Evolutionary conservation across 805 yeast species (phyloP).

Genomic region (Schizosaccharomyces octosporus): DNA sequence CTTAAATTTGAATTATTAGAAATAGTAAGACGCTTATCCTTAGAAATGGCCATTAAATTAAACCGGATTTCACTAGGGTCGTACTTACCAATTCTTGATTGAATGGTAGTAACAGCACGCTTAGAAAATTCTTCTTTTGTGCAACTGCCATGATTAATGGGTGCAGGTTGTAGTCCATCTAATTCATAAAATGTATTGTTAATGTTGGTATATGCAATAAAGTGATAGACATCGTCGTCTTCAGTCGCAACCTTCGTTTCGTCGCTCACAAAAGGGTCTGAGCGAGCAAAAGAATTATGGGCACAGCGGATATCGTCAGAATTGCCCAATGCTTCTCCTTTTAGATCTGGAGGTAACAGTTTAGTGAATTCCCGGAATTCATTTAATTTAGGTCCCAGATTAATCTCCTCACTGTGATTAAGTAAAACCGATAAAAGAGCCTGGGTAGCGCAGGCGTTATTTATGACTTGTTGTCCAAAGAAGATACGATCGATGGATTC

Average conservation of each 20-base stretch:
- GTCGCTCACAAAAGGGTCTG: constrained; percentile 27
- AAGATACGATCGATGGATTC: constrained; percentile 19
- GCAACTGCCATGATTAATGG: constrained; percentile 29
- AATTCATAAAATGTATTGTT: constrained; percentile 29
- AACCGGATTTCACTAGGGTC: constrained; percentile 28
- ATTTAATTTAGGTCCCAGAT: constrained; percentile 24
- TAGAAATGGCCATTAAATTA: constrained; percentile 28
- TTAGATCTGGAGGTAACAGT: constrained; percentile 18
- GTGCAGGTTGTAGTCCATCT: constrained; percentile 34
- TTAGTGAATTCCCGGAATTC: constrained; percentile 26
- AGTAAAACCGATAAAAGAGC: constrained; percentile 36
- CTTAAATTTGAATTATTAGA: constrained; percentile 20
- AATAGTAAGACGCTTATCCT: constrained; percentile 21
- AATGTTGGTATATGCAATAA: constrained; percentile 27
- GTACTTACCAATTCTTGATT: constrained; percentile 23
- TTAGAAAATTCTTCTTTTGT: constrained; percentile 19
- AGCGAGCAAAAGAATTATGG: constrained; percentile 39
- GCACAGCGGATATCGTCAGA: constrained; percentile 29
- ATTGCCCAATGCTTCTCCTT: constrained; percentile 37
- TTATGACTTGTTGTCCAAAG: constrained; percentile 39
- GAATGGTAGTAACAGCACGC: constrained; percentile 21
- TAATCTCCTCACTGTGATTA: constrained; percentile 18
- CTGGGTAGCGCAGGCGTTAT: constrained; percentile 53
- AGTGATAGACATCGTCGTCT: constrained; percentile 28
- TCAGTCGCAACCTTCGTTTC: constrained; percentile 7